Evolutionary conservation across 768 basidiomycete genomes (phyloP).

Genomic region (Leccinellum albellum): DNA sequence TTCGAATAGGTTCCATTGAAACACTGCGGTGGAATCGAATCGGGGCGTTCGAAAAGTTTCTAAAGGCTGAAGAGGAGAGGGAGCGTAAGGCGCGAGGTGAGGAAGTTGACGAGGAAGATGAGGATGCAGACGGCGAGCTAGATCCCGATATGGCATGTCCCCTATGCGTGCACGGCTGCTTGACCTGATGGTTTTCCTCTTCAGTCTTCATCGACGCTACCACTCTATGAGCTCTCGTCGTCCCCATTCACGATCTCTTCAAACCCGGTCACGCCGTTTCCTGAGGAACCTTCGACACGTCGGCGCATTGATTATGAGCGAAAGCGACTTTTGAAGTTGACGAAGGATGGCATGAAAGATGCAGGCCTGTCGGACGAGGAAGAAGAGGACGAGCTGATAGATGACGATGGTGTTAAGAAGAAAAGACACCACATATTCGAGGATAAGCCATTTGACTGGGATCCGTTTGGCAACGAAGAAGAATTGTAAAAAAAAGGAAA

Average conservation of each 20-base stretch:
- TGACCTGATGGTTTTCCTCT: neutral
- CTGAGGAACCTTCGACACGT: conserved; percentile 22
- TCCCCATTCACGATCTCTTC: conserved; percentile 26
- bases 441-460: conserved; percentile 32
- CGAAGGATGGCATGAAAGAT: conserved; percentile 28
- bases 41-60: conserved; percentile 25
- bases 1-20: conserved; percentile 23
- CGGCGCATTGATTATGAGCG: conserved; percentile 31
- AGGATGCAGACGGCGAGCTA: conserved; percentile 24
- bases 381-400: conserved; percentile 19
- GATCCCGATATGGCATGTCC: conserved; percentile 28
- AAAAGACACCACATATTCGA: conserved; percentile 20
- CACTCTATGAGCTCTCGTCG: conserved; percentile 23
- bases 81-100: conserved; percentile 19
- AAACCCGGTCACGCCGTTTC: conserved; percentile 30
- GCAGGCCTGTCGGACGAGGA: conserved; percentile 21
- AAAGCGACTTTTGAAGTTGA: conserved; percentile 26
- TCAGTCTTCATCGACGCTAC: conserved; percentile 29
- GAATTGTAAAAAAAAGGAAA: conserved; percentile 16
- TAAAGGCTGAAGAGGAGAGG: conserved; percentile 27
- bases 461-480: conserved; percentile 27
- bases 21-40: conserved; percentile 30
- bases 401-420: conserved; percentile 1
- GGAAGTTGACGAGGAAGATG: conserved; percentile 18
- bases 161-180: neutral